Base-by-base conservation (phyloP, 2,329 filamentous ascomycete genomes). In the Botrytis cinerea region DNA sequence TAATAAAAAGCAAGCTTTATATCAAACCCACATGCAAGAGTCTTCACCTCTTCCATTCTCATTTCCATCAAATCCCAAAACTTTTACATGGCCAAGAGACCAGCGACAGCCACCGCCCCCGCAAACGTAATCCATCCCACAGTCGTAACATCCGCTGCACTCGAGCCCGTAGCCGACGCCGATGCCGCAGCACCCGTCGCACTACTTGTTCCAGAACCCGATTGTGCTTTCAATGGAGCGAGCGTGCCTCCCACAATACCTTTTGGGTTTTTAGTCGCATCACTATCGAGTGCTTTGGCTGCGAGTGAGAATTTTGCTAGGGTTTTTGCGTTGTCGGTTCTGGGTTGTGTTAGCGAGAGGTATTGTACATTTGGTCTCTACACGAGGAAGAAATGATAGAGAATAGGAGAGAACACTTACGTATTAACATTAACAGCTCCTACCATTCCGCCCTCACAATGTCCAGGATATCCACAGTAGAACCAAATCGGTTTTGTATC, bases 391-490 rank as follows among this genome's bases (percentile, higher is more conserved):
- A 51, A 51, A 3, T 5, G 4, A 5, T 1, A 18, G 25, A 38
- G 43, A 64, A 7, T 18, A 70, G 43, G 28, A 48, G 75, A 74
- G 72, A 82, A 74, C 75, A 80, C 78, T 73, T 70, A 73, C 81
- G 81, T 74, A 28, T 57, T 28, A 4, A 72, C 22, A 35, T 86
- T 86, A 71, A 85, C 83, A 20, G 84, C 84, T 62, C 82, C 82
- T 48, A 80, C 80, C 84, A 86, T 86, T 22, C 84, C 84, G 25
- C 54, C 73, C 75, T 83, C 80, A 74, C 84, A 85, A 76, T 85
- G 83, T 25, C 77, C 78, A 1, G 74, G 78, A 22, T 79, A 77
- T 6, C 80, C 81, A 75, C 84, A 85, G 75, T 85, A 86, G 73
- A 82, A 82, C 83, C 83, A 85, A 40, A 85, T 82, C 22, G 84